phyloP scores from a whole-genome alignment of 2,329 filamentous ascomycete species.

The Verticillium nonalfalfae region DNA sequence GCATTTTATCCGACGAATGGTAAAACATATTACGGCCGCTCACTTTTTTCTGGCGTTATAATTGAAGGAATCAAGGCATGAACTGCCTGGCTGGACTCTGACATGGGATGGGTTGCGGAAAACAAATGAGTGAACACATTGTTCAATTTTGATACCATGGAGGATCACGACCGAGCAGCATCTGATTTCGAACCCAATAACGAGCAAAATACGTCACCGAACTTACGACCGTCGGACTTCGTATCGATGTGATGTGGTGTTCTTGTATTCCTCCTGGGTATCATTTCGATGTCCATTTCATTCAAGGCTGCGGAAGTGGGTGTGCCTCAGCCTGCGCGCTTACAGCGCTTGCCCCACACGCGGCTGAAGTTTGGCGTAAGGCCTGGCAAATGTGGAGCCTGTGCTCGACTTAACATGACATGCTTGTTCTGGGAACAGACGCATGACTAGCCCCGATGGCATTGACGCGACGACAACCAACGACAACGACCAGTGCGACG shows the following conservation, averaged over 20 bases:
- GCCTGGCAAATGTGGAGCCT: not conserved
- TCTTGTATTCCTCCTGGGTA: too few species aligned
- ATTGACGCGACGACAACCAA: not conserved
- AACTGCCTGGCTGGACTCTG: not conserved
- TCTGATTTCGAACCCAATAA: not conserved
- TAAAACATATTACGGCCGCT: not conserved
- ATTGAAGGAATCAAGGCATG: not conserved
- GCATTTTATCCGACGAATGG: constrained; percentile 10
- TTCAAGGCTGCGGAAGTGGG: too few species aligned
- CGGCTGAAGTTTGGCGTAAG: not conserved
- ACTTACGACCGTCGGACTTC: too few species aligned
- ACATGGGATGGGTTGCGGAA: not conserved
- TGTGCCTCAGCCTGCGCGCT: not conserved
- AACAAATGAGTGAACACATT: not conserved
- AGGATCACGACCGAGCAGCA: not conserved
- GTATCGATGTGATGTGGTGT: too few species aligned
- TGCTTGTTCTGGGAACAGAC: not conserved
- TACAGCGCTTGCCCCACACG: not conserved
- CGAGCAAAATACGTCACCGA: too few species aligned
- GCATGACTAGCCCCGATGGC: not conserved
- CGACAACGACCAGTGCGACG: not conserved
- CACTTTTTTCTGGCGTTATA: not conserved
- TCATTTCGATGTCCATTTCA: too few species aligned
- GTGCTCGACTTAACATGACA: not conserved
- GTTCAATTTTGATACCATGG: not conserved